Base-by-base conservation (phyloP, 768 basidiomycete species). In the Cyclocybe aegerita region DNA sequence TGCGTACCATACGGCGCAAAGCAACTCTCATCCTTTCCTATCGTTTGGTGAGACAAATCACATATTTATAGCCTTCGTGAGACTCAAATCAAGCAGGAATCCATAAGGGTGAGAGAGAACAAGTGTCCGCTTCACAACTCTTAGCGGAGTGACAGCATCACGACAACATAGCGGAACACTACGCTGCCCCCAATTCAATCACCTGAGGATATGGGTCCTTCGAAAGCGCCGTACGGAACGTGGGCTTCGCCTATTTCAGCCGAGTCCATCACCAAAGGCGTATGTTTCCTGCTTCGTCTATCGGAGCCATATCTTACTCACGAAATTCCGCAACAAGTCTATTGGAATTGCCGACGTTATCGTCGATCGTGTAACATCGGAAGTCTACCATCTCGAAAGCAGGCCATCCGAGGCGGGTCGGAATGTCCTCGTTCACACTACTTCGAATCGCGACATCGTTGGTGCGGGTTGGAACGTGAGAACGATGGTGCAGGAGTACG, bases 401-500 rank as follows among this genome's bases (percentile, higher is more conserved):
- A 71, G 89, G 9, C 80, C 88, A 1, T 73, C 73, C 23, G 76
- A 77, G 60, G 61, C 58, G 31, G 76, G 76, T 2, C 74, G 88
- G 3, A 71, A 61, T 44, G 82, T 84, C 1, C 66, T 90, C 16
- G 77, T 91, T 11, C 69, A 81, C 23, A 81, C 81, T 0, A 46
- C 65, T 17, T 66, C 67, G 4, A 68, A 71, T 15, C 63, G 65
- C 37, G 89, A 90, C 41, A 60, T 87, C 16, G 72, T 83, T 9
- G 76, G 76, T 1, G 59, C 68, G 31, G 74, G 71, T 0, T 88
- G 78, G 75, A 85, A 86, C 61, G 80, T 80, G 3, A 72, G 72
- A 79, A 77, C 79, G 0, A 63, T 73, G 11, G 86, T 89, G 2
- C 80, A 88, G 17, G 88, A 88, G 62, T 89, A 89, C 46, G 88